Evolutionary conservation across 768 basidiomycete genomes (phyloP).

Genomic region (Dictyophora rubrovolvata): DNA sequence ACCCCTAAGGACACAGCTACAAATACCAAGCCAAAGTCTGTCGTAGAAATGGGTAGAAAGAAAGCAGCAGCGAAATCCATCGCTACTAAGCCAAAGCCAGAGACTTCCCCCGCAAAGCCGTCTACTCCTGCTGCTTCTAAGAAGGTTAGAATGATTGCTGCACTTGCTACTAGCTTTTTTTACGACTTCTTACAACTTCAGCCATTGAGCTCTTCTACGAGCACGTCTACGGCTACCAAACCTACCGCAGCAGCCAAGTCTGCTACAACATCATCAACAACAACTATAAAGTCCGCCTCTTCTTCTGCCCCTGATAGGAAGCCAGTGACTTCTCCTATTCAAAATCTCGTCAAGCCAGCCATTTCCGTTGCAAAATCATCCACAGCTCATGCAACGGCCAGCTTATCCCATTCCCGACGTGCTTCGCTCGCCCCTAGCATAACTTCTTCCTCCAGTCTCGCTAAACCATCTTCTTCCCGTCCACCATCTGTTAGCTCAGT

Average conservation of each 20-base stretch:
- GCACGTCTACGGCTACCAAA: neutral
- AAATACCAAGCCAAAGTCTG: slow-evolving; percentile 28
- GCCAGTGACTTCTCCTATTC: slow-evolving; percentile 4
- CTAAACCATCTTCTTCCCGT: slow-evolving; percentile 24
- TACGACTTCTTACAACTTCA: slow-evolving; percentile 15
- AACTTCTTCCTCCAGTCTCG: slow-evolving; percentile 16
- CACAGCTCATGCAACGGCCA: slow-evolving; percentile 21
- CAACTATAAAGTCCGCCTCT: slow-evolving; percentile 21
- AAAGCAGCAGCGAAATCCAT: slow-evolving; percentile 26
- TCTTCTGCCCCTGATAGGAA: slow-evolving; percentile 9
- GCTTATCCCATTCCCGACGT: slow-evolving; percentile 19
- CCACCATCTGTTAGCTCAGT: slow-evolving; percentile 22
- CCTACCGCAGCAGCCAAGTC: slow-evolving; percentile 20
- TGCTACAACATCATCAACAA: slow-evolving; percentile 10
- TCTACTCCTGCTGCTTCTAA: slow-evolving; percentile 36
- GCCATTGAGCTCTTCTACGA: slow-evolving; percentile 3
- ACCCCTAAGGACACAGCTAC: slow-evolving; percentile 25
- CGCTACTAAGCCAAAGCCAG: slow-evolving; percentile 4
- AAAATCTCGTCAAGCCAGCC: slow-evolving; percentile 22
- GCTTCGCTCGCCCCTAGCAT: slow-evolving; percentile 25
- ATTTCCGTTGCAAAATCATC: slow-evolving; percentile 23
- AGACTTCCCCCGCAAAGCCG: neutral
- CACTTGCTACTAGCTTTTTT: slow-evolving; percentile 15
- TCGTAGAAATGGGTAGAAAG: slow-evolving; percentile 21
- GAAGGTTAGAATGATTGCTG: slow-evolving; percentile 39